phyloP scores from a whole-genome alignment of 2,329 filamentous ascomycete species.

The Beauveria sp. region DNA sequence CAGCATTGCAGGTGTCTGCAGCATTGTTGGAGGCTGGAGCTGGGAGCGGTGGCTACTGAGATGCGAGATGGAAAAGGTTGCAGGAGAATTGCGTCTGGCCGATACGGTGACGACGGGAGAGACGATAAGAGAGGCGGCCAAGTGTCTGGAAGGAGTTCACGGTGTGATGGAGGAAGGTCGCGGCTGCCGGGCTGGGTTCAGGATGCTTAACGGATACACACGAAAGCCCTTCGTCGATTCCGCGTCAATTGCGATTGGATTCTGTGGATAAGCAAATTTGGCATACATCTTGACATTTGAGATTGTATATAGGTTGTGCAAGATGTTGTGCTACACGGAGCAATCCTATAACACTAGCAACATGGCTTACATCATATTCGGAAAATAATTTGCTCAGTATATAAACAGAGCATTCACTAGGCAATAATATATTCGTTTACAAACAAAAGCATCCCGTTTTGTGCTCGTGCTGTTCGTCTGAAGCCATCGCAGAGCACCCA shows the following conservation, averaged over 20 bases:
- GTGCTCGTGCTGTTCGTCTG: not conserved
- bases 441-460: not conserved
- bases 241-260: conserved; percentile 8
- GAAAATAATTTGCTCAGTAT: not conserved
- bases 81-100: conserved; percentile 55
- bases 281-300: not conserved
- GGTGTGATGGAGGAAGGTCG: conserved; percentile 58
- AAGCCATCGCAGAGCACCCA: not conserved
- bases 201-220: conserved; percentile 56
- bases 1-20: conserved; percentile 66
- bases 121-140: conserved; percentile 48
- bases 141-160: conserved; percentile 52
- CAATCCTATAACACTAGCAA: not conserved
- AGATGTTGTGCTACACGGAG: not conserved
- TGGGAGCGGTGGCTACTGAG: conserved; percentile 97
- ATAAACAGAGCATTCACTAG: not conserved
- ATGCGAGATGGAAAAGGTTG: conserved; percentile 70
- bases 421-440: not conserved
- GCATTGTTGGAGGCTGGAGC: conserved; percentile 76
- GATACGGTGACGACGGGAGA: conserved; percentile 44
- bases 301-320: not conserved
- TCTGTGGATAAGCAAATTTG: not conserved
- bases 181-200: conserved; percentile 49
- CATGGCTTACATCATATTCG: not conserved
- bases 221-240: conserved; percentile 39